Base-by-base conservation (phyloP, 75 land plant genomes). In the Sequoiadendron giganteum region DNA sequence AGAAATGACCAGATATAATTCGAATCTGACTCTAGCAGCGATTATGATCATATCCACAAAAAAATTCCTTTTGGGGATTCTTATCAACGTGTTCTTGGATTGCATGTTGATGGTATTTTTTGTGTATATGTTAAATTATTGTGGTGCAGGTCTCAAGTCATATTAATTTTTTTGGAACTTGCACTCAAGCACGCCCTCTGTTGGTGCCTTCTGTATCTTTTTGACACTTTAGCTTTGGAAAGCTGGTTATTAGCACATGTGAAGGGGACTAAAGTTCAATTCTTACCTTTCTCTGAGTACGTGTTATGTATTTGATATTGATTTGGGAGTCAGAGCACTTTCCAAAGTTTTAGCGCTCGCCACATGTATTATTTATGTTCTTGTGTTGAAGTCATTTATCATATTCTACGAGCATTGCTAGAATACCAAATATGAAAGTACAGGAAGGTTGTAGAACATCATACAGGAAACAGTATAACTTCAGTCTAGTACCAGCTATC, bases 81-180 rank as follows among this genome's bases (percentile, higher is more conserved):
- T 82, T 82, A n/a, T 82, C 14, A 75, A 75, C 5, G 13, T 34
- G 14, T 75, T 47, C 16, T 45, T 82, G 84, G 84, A 47, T 82
- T 79, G 28, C 47, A 19, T 79, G 43, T 9, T 82, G 52, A 28
- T 82, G 43, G 54, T 45, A 47, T 47, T 25, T 45, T 82, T 82
- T n/a, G 48, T 28, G 14, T 82, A 82, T 82, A 45, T 45, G 84
- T 82, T 82, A 5, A 82, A 82, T 82, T 47, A 47, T 82, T 16
- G 11, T 7, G 32, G 34, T 45, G 84, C 49, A 82, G 48, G 49
- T 47, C 83, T 81, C n/a, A 81, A 43, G 83, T 81, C 28, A 21
- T 36, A 39, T 40, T 25, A 81, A 10, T 25, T 36, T 15, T 19
- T 77, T 39, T 77, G 18, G 16, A 16, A 77, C 6, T 77, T 77